These are phyloP conservation scores for Magnusiomyces suaveolens DNA, from an alignment of 1,139 yeast genomes.

Conservation along the genomic window DNA sequence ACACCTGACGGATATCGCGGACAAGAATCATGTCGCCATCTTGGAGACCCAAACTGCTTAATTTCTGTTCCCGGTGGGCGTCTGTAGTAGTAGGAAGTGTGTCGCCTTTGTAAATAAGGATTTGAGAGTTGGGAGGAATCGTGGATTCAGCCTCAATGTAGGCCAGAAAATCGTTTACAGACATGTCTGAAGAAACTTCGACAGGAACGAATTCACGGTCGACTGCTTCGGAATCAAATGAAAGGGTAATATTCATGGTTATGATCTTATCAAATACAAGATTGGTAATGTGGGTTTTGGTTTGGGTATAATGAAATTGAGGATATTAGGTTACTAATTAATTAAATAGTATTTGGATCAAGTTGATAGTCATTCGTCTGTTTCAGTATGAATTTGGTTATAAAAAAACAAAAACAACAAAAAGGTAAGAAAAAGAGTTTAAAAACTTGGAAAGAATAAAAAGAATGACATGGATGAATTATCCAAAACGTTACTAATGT, in stretches of 20 bases:
- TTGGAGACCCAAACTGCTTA: slow-evolving; percentile 41
- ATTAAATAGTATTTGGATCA: too few species aligned
- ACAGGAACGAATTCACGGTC: slow-evolving; percentile 31
- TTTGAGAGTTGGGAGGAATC: slow-evolving; percentile 41
- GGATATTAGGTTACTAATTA: too few species aligned
- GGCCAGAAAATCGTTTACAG: slow-evolving; percentile 62
- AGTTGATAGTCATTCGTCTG: too few species aligned
- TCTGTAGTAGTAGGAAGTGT: slow-evolving; percentile 26
- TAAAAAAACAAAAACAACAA: neutral
- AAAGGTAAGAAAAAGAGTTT: neutral
- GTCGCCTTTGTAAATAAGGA: slow-evolving; percentile 41
- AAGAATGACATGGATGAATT: neutral
- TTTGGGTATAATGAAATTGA: too few species aligned
- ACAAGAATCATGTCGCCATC: slow-evolving; percentile 53
- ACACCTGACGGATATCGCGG: slow-evolving; percentile 7
- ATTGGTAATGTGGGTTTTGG: too few species aligned
- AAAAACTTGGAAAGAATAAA: neutral
- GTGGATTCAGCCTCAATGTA: slow-evolving; percentile 67
- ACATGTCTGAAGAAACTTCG: slow-evolving; percentile 56
- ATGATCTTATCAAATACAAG: too few species aligned
- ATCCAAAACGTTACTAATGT: too few species aligned
- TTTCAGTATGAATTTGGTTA: too few species aligned
- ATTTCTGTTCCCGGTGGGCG: slow-evolving; percentile 31
- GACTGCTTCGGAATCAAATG: neutral
- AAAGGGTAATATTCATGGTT: neutral